Conservation (phyloP, 306 rosid species). For the Bauhinia variegata region DNA sequence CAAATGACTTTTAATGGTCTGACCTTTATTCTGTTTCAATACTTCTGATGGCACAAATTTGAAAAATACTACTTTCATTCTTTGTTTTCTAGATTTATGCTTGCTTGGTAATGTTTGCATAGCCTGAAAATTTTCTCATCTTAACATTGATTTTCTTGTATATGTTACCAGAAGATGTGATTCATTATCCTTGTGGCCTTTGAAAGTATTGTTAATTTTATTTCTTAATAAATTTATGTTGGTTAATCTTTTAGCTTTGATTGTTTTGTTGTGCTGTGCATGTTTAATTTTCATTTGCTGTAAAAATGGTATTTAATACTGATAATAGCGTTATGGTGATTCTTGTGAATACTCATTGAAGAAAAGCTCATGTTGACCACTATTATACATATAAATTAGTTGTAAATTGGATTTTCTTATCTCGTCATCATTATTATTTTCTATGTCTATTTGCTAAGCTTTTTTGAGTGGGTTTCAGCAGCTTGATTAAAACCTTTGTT, state of each 20-base stretch:
- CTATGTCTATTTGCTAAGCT: neutral
- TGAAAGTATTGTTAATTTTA: neutral
- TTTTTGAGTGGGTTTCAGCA: constrained; percentile 10
- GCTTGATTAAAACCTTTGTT: constrained; percentile 28
- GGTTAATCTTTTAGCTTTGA: constrained; percentile 7
- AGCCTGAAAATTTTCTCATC: neutral
- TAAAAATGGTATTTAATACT: neutral
- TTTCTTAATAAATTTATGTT: constrained; percentile 8
- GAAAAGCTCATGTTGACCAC: neutral
- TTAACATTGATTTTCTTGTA: neutral
- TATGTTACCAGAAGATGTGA: neutral
- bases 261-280: neutral
- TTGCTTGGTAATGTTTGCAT: neutral
- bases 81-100: constrained; percentile 3
- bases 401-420: constrained; percentile 1
- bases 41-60: constrained; percentile 13
- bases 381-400: neutral
- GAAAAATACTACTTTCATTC: neutral
- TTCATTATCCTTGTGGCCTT: neutral
- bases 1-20: constrained; percentile 2
- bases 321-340: neutral
- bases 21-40: constrained; percentile 10
- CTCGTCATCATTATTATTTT: neutral
- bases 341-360: constrained; percentile 12
- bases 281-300: constrained; percentile 7